Evolutionary conservation across 2,329 filamentous ascomycete genomes (phyloP), one percentile per base, ranked within the genome.

Genomic region (Colletotrichum tofieldiae): DNA sequence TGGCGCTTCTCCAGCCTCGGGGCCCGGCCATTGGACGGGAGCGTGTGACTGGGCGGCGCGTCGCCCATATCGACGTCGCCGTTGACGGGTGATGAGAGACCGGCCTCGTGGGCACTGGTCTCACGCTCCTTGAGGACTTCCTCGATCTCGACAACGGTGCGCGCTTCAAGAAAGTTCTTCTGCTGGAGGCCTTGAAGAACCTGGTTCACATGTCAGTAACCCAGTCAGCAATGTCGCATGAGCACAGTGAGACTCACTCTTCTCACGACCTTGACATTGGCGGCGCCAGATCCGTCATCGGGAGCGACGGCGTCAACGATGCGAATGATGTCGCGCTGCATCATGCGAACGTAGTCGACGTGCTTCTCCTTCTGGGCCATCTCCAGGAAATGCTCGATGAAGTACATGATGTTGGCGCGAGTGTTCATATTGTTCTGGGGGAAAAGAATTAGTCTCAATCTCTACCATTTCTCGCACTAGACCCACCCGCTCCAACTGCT

Each of bases 331-430:
- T 99, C 96, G 58, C 95, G 89, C 82, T 98, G 94, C 84, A 99
- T 94, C 94, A 98, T 98, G 63, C 93, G 91, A 37, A 98, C 91
- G 79, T 98, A 99, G 74, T 94, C 92, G 65, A 89, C 84, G 77
- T 96, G 92, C 74, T 91, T 90, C 75, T 94, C 93, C 75, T 91
- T 93, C 74, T 90, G 88, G 29, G 94, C 93, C 83, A 94, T 88
- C 80, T 98, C 96, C 80, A 97, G 93, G 76, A 99, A 94, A 77
- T 96, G 93, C 79, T 98, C 96, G 79, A 99, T 93, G 83, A 99
- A 99, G 84, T 97, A 99, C 93, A 99, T 97, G 81, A 99, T 98
- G 81, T 99, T 99, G 71, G 96, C 97, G 73, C 96, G 90, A 63
- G 93, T 97, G 83, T 99, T 99, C 93, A 99, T 97, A 76, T 94